phyloP scores from a whole-genome alignment of 805 yeast species.

The Metschnikowia picachoensis region DNA sequence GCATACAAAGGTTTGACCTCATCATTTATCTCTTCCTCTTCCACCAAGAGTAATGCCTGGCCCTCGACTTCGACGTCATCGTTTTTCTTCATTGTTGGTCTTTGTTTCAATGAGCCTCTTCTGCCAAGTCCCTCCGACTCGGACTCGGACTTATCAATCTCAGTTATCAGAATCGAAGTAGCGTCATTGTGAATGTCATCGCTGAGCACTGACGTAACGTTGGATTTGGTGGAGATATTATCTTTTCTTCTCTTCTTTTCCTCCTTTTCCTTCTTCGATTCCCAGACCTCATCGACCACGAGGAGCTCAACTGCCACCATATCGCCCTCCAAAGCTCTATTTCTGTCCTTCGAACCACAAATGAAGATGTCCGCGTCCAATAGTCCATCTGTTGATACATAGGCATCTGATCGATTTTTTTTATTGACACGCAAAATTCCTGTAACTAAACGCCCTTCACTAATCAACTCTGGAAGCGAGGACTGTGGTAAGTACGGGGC shows the following conservation, averaged over 20 bases:
- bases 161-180: slow-evolving; percentile 48
- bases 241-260: slow-evolving; percentile 92
- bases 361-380: slow-evolving; percentile 95
- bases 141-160: slow-evolving; percentile 31
- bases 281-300: slow-evolving; percentile 98
- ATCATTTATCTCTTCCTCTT: slow-evolving; percentile 93
- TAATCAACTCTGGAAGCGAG: slow-evolving; percentile 80
- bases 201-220: slow-evolving; percentile 37
- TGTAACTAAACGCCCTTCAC: slow-evolving; percentile 87
- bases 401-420: slow-evolving; percentile 95
- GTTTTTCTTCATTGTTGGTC: slow-evolving; percentile 95
- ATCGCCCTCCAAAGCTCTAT: slow-evolving; percentile 96
- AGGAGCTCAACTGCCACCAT: slow-evolving; percentile 92
- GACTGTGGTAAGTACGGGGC: slow-evolving; percentile 96
- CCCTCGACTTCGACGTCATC: slow-evolving; percentile 99
- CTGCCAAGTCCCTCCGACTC: slow-evolving; percentile 46
- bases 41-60: slow-evolving; percentile 83
- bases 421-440: slow-evolving; percentile 93
- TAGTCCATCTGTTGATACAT: slow-evolving; percentile 94
- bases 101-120: slow-evolving; percentile 86
- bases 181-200: slow-evolving; percentile 83
- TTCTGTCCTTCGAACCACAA: slow-evolving; percentile 97
- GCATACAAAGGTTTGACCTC: slow-evolving; percentile 92
- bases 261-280: slow-evolving; percentile 91
- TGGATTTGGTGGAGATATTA: slow-evolving; percentile 37